Base-by-base conservation (phyloP, 2,329 filamentous ascomycete genomes). In the Xylariaceae sp. region DNA sequence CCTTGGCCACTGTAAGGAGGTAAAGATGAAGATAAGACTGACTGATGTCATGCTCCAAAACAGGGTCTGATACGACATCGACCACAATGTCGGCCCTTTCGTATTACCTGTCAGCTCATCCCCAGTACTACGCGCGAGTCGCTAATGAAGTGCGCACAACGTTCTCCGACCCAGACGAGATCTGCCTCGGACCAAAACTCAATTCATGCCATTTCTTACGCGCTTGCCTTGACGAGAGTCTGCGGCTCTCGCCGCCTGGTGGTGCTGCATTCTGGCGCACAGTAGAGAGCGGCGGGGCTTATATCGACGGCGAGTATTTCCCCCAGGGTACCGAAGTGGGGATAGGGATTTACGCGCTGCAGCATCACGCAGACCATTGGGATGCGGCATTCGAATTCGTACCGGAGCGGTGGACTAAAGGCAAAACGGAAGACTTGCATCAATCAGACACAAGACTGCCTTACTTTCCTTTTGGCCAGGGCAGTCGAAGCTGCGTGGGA, bases 311-410 rank as follows among this genome's bases (percentile, higher is more conserved):
- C n/a, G 27, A 44, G 7, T 49, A 42, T 38, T 33, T 49, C 36
- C 42, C 47, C 5, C 41, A 14, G 17, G 42, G 47, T 15, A 42
- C 39, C 22, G 47, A 49, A 10, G 47, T 49, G 10, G 42, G 42
- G 3, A 42, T 49, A 2, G 42, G 22, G 1, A 31, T 49, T 1
- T 49, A 49, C 32, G 27, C 42, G 15, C 44, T 49, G 10, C 47
- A 49, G 17, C 47, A 45, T 18, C 22, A 49, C 11, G 31, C 35
- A 18, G 27, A 35, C 12, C 45, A 45, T 38, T 45, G 38, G 42
- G 22, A 10, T 2, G 47, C 31, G n/a, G 41, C 47, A 5, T 41
- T 49, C 47, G 18, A 10, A 3, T 49, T 38, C 35, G 35, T 19
- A 42, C 47, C 47, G 3, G 38, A 49, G 14, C 15, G 42, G 40